These are phyloP conservation scores for Moesziomyces parantarcticus DNA, from an alignment of 1,284 basidiomycete genomes.

Conservation along the genomic window DNA sequence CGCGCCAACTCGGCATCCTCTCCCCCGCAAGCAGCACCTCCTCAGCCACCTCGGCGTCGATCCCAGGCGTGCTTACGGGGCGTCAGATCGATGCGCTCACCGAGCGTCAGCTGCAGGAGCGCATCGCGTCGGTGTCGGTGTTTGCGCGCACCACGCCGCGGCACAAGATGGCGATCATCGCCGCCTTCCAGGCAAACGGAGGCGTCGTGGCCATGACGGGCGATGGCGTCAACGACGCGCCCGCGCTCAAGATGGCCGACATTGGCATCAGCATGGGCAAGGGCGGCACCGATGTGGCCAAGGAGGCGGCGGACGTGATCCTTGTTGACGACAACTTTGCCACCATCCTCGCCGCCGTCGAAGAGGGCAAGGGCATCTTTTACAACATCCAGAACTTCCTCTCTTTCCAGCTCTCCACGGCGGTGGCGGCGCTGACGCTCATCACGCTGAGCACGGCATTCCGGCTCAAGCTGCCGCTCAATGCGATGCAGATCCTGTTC, in stretches of 20 bases:
- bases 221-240: conserved; percentile 97
- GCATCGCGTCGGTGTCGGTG: conserved; percentile 82
- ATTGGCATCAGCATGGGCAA: conserved; percentile 98
- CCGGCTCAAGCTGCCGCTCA: conserved; percentile 88
- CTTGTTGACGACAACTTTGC: conserved; percentile 97
- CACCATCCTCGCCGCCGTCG: conserved; percentile 90
- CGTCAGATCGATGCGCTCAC: conserved; percentile 80
- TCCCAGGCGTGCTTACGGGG: conserved; percentile 77
- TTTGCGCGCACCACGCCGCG: conserved; percentile 94
- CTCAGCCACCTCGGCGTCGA: conserved; percentile 3
- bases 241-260: conserved; percentile 95
- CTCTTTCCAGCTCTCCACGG: conserved; percentile 95
- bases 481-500: conserved; percentile 98
- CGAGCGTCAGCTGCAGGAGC: conserved; percentile 82
- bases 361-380: conserved; percentile 97
- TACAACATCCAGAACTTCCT: conserved; percentile 99
- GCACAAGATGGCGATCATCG: conserved; percentile 97
- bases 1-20: conserved; percentile 83
- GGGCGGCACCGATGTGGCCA: conserved; percentile 95
- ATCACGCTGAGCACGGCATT: conserved; percentile 93
- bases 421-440: conserved; percentile 90
- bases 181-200: conserved; percentile 88
- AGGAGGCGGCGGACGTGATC: conserved; percentile 96
- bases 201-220: conserved; percentile 97
- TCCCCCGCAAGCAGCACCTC: conserved; percentile 3